Evolutionary conservation across 345 rosid genomes (phyloP).

Genomic region (Populus ilicifolia): DNA sequence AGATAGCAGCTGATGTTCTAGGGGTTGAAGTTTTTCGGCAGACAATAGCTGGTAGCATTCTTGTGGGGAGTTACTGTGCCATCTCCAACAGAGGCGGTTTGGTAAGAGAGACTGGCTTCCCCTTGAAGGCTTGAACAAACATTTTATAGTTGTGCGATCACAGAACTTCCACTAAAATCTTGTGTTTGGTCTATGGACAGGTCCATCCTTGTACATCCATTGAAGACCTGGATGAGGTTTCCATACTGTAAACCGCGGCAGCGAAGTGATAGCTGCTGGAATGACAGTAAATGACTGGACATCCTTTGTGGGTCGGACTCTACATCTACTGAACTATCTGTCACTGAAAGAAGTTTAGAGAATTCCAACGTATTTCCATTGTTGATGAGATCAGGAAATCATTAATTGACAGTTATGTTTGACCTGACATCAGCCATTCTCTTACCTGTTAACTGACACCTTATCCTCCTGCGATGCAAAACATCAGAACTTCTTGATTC

Average conservation of each 20-base stretch:
- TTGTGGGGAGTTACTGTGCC: constrained; percentile 87
- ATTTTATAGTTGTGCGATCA: too few species aligned
- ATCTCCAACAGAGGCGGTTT: constrained; percentile 88
- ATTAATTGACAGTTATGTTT: constrained; percentile 70
- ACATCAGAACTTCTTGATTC: not conserved
- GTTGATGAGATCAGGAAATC: constrained; percentile 94
- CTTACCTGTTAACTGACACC: not conserved
- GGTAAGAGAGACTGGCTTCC: constrained; percentile 36
- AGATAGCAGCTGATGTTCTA: constrained; percentile 92
- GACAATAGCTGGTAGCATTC: constrained; percentile 91
- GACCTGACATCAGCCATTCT: not conserved
- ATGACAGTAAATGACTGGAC: constrained; percentile 93
- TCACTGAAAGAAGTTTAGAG: constrained; percentile 84
- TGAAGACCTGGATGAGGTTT: constrained; percentile 91
- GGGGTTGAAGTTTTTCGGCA: constrained; percentile 97
- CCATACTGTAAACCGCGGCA: constrained; percentile 43
- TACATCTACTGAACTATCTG: constrained; percentile 82
- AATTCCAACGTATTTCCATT: constrained; percentile 77
- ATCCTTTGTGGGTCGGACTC: constrained; percentile 90
- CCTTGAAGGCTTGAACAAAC: not conserved
- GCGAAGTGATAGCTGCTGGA: constrained; percentile 67
- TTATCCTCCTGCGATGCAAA: not conserved
- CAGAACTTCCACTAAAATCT: not conserved
- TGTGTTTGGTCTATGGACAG: constrained; percentile 33
- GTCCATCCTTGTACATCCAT: constrained; percentile 90